Evolutionary conservation across 257 asterid genomes (phyloP).

Genomic region (Agastache rugosa): DNA sequence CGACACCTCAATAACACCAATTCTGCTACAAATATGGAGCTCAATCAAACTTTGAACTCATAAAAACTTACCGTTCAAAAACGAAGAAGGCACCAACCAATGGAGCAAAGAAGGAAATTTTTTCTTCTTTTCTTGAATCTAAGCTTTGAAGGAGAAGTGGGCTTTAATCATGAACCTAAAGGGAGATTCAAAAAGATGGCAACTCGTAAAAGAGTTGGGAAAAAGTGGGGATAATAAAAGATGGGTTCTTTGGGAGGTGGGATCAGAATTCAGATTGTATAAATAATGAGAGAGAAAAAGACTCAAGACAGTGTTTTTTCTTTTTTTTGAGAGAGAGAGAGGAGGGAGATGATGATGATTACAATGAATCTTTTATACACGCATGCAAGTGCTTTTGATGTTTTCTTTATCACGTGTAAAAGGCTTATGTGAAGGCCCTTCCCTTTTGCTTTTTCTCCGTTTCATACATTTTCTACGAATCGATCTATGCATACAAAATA

Average conservation of each 20-base stretch:
- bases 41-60: constrained; percentile 44
- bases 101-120: constrained; percentile 38
- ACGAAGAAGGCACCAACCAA: neutral
- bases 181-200: constrained; percentile 38
- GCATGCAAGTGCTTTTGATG: constrained; percentile 88
- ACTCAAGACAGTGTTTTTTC: constrained; percentile 1
- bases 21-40: constrained; percentile 25
- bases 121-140: constrained; percentile 33
- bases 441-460: constrained; percentile 47
- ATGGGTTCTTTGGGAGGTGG: constrained; percentile 33
- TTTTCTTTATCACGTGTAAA: constrained; percentile 79
- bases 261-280: constrained; percentile 42
- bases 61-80: constrained; percentile 7
- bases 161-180: constrained; percentile 51
- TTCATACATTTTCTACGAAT: constrained; percentile 12
- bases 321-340: constrained; percentile 6
- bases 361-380: constrained; percentile 75
- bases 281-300: constrained; percentile 45
- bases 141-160: constrained; percentile 43
- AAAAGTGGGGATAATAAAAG: constrained; percentile 38
- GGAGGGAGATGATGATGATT: constrained; percentile 48
- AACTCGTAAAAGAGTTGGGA: constrained; percentile 34
- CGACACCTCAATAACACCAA: constrained; percentile 51
- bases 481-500: constrained; percentile 7
- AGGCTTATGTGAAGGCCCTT: constrained; percentile 51